These are phyloP conservation scores for Fusarium sp. DNA, from an alignment of 2,329 filamentous ascomycete species.

Conservation along the genomic window DNA sequence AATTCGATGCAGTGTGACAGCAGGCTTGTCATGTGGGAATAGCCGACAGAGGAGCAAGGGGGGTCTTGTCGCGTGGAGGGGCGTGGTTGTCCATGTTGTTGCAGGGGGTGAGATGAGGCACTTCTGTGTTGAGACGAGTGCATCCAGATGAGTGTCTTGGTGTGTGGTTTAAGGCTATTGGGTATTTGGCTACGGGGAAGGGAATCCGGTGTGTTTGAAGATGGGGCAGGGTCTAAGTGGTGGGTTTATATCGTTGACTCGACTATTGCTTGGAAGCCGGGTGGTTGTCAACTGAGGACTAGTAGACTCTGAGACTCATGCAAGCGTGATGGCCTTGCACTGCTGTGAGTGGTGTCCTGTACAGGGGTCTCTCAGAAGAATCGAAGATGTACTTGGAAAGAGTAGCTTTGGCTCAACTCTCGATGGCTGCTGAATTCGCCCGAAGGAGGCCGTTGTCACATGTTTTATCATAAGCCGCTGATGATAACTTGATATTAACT, in stretches of 20 bases:
- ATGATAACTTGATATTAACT: neutral
- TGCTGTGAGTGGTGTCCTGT: neutral
- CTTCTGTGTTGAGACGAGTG: slow-evolving; percentile 33
- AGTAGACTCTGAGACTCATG: slow-evolving; percentile 1
- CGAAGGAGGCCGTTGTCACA: slow-evolving; percentile 10
- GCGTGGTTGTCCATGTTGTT: neutral
- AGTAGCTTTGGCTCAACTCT: neutral
- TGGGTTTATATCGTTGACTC: neutral
- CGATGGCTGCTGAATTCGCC: neutral
- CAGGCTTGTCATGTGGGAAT: slow-evolving; percentile 36
- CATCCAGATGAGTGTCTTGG: slow-evolving; percentile 14
- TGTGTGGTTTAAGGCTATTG: slow-evolving; percentile 22
- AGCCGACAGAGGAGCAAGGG: slow-evolving; percentile 13
- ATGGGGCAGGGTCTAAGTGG: slow-evolving; percentile 7
- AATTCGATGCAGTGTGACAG: slow-evolving; percentile 21
- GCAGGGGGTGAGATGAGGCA: slow-evolving; percentile 30
- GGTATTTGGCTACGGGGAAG: slow-evolving; percentile 8
- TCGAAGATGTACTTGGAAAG: neutral
- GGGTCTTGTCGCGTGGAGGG: slow-evolving; percentile 1
- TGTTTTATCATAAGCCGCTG: slow-evolving; percentile 3
- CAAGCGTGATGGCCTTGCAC: slow-evolving; percentile 13
- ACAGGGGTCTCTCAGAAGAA: neutral
- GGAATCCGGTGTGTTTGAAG: slow-evolving; percentile 6
- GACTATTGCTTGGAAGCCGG: slow-evolving; percentile 16
- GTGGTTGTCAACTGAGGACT: neutral